Percentiles rank a stretch among this genome's conserved stretches.
Conservation (phyloP, 2,329 filamentous ascomycete genomes). For the Trichoderma sp. region DNA sequence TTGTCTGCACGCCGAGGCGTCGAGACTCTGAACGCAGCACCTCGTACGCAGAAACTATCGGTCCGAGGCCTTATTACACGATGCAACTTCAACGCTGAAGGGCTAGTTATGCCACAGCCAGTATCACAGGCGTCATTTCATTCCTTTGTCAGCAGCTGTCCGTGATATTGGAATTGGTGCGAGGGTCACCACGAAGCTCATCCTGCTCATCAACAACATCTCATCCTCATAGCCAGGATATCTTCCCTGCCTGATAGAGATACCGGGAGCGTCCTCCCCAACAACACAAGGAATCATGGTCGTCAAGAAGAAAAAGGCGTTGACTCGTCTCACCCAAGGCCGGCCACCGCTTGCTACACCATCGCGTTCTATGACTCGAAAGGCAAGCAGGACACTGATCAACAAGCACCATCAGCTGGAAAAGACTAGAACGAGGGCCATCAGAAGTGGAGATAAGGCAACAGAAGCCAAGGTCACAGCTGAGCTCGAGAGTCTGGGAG, state of each 20-base stretch:
- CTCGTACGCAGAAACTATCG: neutral
- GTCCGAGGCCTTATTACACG: neutral
- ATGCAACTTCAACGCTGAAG: neutral
- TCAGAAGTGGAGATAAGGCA: constrained; percentile 48
- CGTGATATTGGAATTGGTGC: neutral
- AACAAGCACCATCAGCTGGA: constrained; percentile 64
- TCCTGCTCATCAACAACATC: neutral
- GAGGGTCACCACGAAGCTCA: neutral
- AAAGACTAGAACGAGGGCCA: constrained; percentile 59
- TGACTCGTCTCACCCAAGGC: constrained; percentile 47
- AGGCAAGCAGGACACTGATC: constrained; percentile 62
- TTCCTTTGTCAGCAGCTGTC: neutral
- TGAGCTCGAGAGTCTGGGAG: constrained; percentile 58
- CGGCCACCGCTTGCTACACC: constrained; percentile 56
- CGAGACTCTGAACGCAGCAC: neutral
- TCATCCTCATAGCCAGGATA: neutral
- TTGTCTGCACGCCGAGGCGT: neutral
- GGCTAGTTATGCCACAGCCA: neutral
- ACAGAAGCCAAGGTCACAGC: constrained; percentile 47
- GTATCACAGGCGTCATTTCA: neutral
- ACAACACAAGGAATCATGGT: constrained; percentile 39
- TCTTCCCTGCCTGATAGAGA: neutral
- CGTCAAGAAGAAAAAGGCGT: constrained; percentile 45
- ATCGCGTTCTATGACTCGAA: constrained; percentile 60
- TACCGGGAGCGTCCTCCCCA: neutral